These are phyloP conservation scores for Aethionema arabicum DNA, from an alignment of 345 rosid genomes.

Conservation along the genomic window DNA sequence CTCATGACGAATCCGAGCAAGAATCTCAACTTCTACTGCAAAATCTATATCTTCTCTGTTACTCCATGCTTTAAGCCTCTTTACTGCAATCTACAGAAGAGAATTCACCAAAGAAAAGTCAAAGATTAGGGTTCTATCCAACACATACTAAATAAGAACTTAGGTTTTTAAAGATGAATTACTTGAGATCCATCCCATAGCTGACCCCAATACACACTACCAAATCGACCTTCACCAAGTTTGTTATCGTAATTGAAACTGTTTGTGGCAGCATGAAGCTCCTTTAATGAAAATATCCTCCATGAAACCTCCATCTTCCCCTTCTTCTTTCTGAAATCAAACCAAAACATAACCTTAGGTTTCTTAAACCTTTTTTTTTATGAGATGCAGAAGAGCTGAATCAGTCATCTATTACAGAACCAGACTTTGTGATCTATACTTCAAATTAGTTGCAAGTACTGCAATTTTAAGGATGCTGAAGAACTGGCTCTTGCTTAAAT, in stretches of 20 bases:
- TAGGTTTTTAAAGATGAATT: slow-evolving; percentile 22
- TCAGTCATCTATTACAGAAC: slow-evolving; percentile 7
- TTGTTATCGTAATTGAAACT: slow-evolving; percentile 96
- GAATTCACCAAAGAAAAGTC: not conserved
- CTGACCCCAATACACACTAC: slow-evolving; percentile 99
- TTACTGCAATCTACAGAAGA: slow-evolving; percentile 76
- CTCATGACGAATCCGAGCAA: slow-evolving; percentile 89
- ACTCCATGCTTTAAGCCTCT: slow-evolving; percentile 97
- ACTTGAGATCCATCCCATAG: slow-evolving; percentile 99
- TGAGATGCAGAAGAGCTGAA: slow-evolving; percentile 19
- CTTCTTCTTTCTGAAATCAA: slow-evolving; percentile 50
- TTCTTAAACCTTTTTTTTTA: not conserved
- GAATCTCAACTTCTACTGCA: slow-evolving; percentile 85
- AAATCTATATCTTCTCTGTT: slow-evolving; percentile 89
- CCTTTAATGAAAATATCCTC: slow-evolving; percentile 90
- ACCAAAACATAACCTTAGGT: slow-evolving; percentile 21
- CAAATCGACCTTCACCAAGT: slow-evolving; percentile 97
- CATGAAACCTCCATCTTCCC: slow-evolving; percentile 69
- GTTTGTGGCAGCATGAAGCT: slow-evolving; percentile 87
- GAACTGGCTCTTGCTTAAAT: not conserved
- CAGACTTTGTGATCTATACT: slow-evolving; percentile 6
- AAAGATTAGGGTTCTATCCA: not conserved
- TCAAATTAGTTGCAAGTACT: not conserved
- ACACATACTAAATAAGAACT: slow-evolving; percentile 12
- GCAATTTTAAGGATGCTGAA: not conserved